phyloP scores from a whole-genome alignment of 305 asterid species.

The Ilex paraguariensis region DNA sequence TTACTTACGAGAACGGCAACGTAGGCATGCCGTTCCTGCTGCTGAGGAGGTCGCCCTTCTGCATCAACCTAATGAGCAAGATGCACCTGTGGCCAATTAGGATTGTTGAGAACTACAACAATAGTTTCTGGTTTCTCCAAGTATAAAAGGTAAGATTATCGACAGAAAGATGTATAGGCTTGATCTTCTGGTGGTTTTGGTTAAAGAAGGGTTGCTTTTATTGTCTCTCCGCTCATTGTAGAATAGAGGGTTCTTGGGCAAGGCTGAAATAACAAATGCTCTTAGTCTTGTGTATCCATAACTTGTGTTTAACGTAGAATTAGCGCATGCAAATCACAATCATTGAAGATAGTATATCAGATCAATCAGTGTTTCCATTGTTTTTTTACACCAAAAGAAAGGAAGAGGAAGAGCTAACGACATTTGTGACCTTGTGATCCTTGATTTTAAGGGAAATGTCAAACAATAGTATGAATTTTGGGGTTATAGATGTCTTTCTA shows the following conservation, averaged over 20 bases:
- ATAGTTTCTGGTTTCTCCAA: neutral
- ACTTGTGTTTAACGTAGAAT: neutral
- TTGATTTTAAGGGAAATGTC: neutral
- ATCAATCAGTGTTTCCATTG: too few relatives aligned
- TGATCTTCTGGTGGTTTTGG: slow-evolving; percentile 3
- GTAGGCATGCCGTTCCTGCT: slow-evolving; percentile 53
- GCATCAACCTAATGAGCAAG: slow-evolving; percentile 45
- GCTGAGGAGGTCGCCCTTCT: slow-evolving; percentile 48
- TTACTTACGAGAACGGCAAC: slow-evolving; percentile 79
- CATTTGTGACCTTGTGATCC: neutral
- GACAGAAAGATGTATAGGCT: slow-evolving; percentile 23
- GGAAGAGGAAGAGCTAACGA: neutral
- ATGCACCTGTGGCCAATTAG: slow-evolving; percentile 32
- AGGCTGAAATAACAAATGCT: neutral
- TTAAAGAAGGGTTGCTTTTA: slow-evolving; percentile 10
- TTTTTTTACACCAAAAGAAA: too few relatives aligned
- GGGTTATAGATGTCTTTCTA: too few relatives aligned
- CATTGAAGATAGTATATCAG: neutral
- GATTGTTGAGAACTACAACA: neutral
- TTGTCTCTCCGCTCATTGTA: slow-evolving; percentile 22
- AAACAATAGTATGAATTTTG: neutral
- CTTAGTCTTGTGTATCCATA: neutral
- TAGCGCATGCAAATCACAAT: neutral
- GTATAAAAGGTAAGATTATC: slow-evolving; percentile 13
- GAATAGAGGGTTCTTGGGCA: slow-evolving; percentile 8